Conservation (phyloP, 345 rosid species). For the Eucalyptus grandis region DNA sequence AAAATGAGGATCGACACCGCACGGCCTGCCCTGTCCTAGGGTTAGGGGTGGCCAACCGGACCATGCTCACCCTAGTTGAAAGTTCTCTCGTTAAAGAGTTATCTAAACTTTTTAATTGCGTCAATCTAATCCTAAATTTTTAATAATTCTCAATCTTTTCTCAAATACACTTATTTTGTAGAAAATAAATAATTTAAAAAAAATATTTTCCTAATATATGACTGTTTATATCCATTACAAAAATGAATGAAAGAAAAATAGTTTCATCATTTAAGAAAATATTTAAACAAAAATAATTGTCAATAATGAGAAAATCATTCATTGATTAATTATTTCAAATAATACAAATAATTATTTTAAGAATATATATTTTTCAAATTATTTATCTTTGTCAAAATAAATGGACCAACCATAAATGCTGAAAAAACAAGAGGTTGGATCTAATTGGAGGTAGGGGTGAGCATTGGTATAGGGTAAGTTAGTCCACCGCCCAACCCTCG, state of each 20-base stretch:
- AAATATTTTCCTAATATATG: background rate
- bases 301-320: background rate
- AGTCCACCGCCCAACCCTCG: no score
- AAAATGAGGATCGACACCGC: no score
- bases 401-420: background rate
- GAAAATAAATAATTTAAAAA: background rate
- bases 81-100: no score
- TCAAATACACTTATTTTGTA: fast-evolving
- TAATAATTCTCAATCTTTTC: fast-evolving
- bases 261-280: background rate
- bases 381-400: background rate
- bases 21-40: no score
- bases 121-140: background rate
- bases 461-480: no score
- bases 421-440: background rate
- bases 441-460: fast-evolving
- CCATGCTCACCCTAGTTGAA: no score
- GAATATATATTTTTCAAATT: no score
- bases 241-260: background rate
- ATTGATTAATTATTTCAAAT: background rate
- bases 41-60: no score
- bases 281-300: background rate
- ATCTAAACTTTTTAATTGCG: fast-evolving
- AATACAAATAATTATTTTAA: background rate
- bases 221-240: fast-evolving